Base-by-base conservation (phyloP, 805 yeast genomes). In the Candida sonorensis region DNA sequence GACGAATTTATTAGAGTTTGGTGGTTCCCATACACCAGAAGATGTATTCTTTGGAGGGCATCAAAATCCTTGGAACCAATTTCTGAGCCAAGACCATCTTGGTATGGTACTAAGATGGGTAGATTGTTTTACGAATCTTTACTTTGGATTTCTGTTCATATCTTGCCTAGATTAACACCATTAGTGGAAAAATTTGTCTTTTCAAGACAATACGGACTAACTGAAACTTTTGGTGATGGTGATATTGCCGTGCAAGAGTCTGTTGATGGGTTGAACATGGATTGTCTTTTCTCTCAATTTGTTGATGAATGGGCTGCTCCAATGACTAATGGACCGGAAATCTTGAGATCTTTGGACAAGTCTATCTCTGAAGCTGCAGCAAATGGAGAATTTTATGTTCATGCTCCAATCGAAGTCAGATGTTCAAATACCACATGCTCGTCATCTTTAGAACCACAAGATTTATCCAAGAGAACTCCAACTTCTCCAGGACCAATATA, bases 221-320 rank as follows among this genome's bases (percentile, higher is more conserved):
- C 77, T 17, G 88, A 81, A 49, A 78, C 83, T 6, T 64, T 69
- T 23, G 76, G 79, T 23, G 46, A 53, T 29, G 73, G 72, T 14
- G 77, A 72, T 34, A 59, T 72, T 30, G 81, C 84, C 2, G 85
- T 88, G 9, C 86, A 80, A 48, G 71, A 74, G 37, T 81, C 95
- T 4, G 90, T 84, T 27, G 84, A 81, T 37, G 95, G 90, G 6
- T 74, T 90, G 49, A 86, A 84, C 57, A 85, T 90, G 95, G 97
- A 92, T 62, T 92, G 97, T 56, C 64, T 90, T 45, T 90, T 86
- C 57, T 77, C 87, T 27, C 98, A 90, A 58, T 88, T 78, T 59
- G 97, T 90, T 31, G 78, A 88, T 53, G 98, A 90, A 61, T 90
- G 97, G 97, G 87, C 92, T n/a, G 75, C 94, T 30, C 97, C 97